Conservation (phyloP, 2,329 filamentous ascomycete genomes). For the Aspergillus alliaceus region DNA sequence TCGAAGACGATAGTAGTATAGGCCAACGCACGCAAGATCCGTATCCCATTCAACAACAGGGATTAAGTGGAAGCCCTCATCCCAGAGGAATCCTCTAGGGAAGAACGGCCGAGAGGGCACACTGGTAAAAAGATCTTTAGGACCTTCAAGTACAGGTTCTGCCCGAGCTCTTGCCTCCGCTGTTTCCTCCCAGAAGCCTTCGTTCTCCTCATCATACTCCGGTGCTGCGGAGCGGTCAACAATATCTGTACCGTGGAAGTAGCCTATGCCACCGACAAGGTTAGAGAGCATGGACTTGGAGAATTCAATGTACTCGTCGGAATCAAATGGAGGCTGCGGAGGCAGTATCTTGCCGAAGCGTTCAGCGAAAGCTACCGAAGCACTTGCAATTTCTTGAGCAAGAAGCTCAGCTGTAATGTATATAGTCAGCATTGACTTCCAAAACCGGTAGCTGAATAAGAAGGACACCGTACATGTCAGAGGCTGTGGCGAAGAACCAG, state of each 20-base stretch:
- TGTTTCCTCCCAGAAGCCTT: slow-evolving; percentile 93
- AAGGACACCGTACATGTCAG: slow-evolving; percentile 49
- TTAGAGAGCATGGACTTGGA: slow-evolving; percentile 92
- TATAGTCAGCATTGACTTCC: neutral
- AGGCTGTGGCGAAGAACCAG: slow-evolving; percentile 61
- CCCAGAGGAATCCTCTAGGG: slow-evolving; percentile 94
- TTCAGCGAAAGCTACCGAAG: slow-evolving; percentile 68
- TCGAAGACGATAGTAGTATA: neutral
- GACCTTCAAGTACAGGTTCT: slow-evolving; percentile 71
- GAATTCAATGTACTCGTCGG: slow-evolving; percentile 72
- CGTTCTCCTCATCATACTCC: slow-evolving; percentile 92
- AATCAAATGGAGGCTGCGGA: slow-evolving; percentile 73
- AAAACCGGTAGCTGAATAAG: neutral
- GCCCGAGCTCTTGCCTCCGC: slow-evolving; percentile 72
- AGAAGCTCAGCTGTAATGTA: slow-evolving; percentile 57
- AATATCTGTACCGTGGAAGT: slow-evolving; percentile 85
- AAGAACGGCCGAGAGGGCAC: slow-evolving; percentile 95
- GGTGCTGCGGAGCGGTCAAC: slow-evolving; percentile 89
- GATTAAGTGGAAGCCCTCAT: slow-evolving; percentile 93
- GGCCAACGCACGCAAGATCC: slow-evolving; percentile 65
- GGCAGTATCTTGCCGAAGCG: slow-evolving; percentile 73
- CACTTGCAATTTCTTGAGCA: slow-evolving; percentile 65
- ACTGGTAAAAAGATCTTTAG: slow-evolving; percentile 85
- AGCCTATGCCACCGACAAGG: slow-evolving; percentile 88
- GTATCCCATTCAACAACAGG: slow-evolving; percentile 93